phyloP scores from a whole-genome alignment of 2,329 filamentous ascomycete species.

The Aspergillus brunneoviolaceus region DNA sequence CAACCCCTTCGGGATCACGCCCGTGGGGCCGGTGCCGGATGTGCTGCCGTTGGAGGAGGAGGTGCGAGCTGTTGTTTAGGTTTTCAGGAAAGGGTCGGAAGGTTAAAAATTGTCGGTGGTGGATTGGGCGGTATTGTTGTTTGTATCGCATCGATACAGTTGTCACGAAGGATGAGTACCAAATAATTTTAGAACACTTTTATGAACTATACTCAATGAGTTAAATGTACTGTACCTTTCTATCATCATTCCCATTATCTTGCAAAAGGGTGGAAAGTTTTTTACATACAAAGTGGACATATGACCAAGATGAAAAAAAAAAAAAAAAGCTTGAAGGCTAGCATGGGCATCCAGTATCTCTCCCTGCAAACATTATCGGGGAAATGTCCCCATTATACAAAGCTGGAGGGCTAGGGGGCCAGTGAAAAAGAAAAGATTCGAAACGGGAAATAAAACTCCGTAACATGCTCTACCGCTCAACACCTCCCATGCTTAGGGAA shows the following conservation, averaged over 20 bases:
- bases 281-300: constrained; percentile 15
- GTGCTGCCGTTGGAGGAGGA: constrained; percentile 77
- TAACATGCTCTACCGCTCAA: constrained; percentile 30
- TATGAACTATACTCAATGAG: too few species aligned
- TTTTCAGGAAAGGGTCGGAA: not conserved
- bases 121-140: too few species aligned
- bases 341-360: not conserved
- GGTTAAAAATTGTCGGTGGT: too few species aligned
- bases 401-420: not conserved
- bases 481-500: constrained; percentile 35
- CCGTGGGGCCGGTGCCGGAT: constrained; percentile 79
- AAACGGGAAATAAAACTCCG: constrained; percentile 23
- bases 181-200: too few species aligned
- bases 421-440: constrained; percentile 19
- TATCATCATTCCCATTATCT: constrained; percentile 8
- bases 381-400: constrained; percentile 15
- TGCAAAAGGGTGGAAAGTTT: too few species aligned
- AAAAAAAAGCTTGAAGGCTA: not conserved
- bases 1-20: constrained; percentile 71
- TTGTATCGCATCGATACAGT: too few species aligned
- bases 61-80: constrained; percentile 49
- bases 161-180: too few species aligned
- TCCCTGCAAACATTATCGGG: too few species aligned
- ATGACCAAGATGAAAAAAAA: constrained; percentile 4
- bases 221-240: constrained; percentile 7